Evolutionary conservation across 805 yeast species (phyloP), one percentile per base, ranked within the genome.

Genomic region (Middelhovenomyces tepae): DNA sequence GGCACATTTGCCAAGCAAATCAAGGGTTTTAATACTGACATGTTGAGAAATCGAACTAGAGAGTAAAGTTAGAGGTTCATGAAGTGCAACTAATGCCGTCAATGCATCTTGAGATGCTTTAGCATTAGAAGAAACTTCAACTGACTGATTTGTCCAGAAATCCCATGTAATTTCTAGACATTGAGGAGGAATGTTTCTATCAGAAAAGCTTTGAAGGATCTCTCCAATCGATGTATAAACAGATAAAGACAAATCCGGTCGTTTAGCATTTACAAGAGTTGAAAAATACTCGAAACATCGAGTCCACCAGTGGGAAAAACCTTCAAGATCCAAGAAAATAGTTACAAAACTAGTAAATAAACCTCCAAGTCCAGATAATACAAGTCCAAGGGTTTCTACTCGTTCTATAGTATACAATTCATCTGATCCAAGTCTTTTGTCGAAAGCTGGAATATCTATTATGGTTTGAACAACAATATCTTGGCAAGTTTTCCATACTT

Each of bases 401-500:
- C 77, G 67, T 16, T 73, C 59, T 16, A 42, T 43, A 50, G 21
- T 35, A 30, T 9, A 48, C 13, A 40, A 7, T 36, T 42, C 22
- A 45, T 48, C 7, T 10, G 22, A 38, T 40, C 17, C 37, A 29
- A 28, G 39, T 9, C 35, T 35, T 31, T 33, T 36, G 10, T 31
- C 30, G 10, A 43, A 34, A 7, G 54, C 50, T 6, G 39, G 38
- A 3, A 50, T 38, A 11, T 39, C 34, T 50, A 59, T 44, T n/a
- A 59, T 43, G 1, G 50, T 43, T 1, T 70, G 66, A 5, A 87
- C 64, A 1, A 83, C 84, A 22, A 78, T 65, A 19, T 60, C 52
- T 46, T 75, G 77, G 3, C 87, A 69, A n/a, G 76, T 54, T 17
- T 66, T 57, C 95, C 95, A 86, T 1, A 53, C 56, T 10, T 42